phyloP scores from a whole-genome alignment of 805 yeast genomes.

The Candida montana region DNA sequence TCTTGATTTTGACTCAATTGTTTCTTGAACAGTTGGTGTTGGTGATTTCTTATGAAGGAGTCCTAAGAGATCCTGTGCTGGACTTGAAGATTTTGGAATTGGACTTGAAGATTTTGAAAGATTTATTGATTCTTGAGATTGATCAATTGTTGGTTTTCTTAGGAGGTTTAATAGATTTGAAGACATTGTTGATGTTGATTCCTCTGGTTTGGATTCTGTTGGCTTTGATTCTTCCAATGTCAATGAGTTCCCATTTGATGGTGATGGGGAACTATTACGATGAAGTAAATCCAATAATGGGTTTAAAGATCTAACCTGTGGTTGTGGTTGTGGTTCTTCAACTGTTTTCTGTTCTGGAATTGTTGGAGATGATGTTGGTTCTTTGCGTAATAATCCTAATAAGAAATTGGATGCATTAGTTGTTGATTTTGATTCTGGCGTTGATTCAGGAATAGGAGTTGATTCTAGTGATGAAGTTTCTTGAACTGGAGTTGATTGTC shows the following conservation, averaged over 20 bases:
- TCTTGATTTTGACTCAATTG: too few species aligned
- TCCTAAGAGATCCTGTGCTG: slow-evolving; percentile 10
- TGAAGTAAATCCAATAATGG: slow-evolving; percentile 3
- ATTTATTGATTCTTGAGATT: slow-evolving; percentile 13
- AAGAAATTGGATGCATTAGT: slow-evolving; percentile 5
- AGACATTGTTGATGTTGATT: background rate
- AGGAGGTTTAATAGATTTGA: slow-evolving; percentile 5
- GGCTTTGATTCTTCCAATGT: too few species aligned
- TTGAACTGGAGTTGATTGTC: background rate
- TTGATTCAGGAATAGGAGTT: background rate
- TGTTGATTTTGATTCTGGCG: background rate
- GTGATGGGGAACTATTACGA: slow-evolving; percentile 3
- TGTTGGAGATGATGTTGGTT: slow-evolving; percentile 1
- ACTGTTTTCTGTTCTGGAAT: too few species aligned
- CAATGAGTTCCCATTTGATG: too few species aligned
- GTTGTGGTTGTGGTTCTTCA: too few species aligned
- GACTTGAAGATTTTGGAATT: slow-evolving; percentile 4
- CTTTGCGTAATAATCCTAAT: slow-evolving; percentile 3
- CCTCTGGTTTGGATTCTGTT: background rate
- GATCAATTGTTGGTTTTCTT: slow-evolving; percentile 6
- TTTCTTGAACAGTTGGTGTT: background rate
- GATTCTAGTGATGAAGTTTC: background rate
- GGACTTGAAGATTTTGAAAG: background rate
- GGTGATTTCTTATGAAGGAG: slow-evolving; percentile 10
- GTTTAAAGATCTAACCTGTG: too few species aligned